Evolutionary conservation across 2,329 filamentous ascomycete genomes (phyloP).

Genomic region (Talaromyces piceae): DNA sequence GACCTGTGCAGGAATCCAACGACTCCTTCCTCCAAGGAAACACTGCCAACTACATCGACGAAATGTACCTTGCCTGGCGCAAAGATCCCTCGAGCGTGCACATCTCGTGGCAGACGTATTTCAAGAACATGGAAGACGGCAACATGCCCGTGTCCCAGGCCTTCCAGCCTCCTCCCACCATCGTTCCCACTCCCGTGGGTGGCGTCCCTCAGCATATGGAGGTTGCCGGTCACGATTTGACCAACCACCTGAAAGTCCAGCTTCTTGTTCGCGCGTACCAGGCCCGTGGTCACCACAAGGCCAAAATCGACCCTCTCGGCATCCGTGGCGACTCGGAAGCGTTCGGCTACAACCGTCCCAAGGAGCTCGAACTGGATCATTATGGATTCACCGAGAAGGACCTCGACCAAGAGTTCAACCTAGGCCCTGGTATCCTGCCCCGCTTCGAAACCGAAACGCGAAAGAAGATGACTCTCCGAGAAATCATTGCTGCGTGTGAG

Average conservation of each 20-base stretch:
- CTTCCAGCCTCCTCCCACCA: conserved; percentile 89
- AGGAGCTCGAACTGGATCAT: conserved; percentile 86
- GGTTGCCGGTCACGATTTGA: conserved; percentile 70
- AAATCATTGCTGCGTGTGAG: conserved; percentile 90
- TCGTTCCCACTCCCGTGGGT: conserved; percentile 74
- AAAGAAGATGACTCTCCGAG: conserved; percentile 92
- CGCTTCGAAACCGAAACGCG: conserved; percentile 82
- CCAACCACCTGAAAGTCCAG: conserved; percentile 97
- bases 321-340: conserved; percentile 80
- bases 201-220: conserved; percentile 68
- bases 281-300: conserved; percentile 96
- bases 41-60: conserved; percentile 97
- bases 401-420: conserved; percentile 80
- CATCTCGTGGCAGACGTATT: conserved; percentile 98
- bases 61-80: conserved; percentile 99
- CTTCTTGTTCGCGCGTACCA: conserved; percentile 95
- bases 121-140: conserved; percentile 97
- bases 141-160: conserved; percentile 97
- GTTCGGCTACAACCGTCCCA: conserved; percentile 79
- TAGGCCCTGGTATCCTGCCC: conserved; percentile 91
- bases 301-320: conserved; percentile 89
- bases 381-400: conserved; percentile 95
- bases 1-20: conserved; percentile 59
- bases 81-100: conserved; percentile 88
- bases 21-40: conserved; percentile 96